Conservation (phyloP, 2,329 filamentous ascomycete genomes). For the Cladosporium cucumerinum region DNA sequence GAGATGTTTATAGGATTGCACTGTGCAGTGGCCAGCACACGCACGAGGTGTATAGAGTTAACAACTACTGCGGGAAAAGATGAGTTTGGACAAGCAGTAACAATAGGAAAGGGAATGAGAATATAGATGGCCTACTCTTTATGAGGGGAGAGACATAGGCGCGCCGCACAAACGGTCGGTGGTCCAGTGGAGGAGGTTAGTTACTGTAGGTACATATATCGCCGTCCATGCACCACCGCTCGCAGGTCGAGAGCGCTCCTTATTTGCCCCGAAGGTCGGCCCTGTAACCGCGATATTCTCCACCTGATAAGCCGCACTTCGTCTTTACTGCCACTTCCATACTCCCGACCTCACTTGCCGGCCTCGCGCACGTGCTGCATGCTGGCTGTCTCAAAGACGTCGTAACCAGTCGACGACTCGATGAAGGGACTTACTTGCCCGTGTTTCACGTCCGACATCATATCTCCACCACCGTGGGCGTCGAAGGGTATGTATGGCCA, state of each 20-base stretch:
- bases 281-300: background rate
- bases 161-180: background rate
- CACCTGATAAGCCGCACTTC: background rate
- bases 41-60: background rate
- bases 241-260: background rate
- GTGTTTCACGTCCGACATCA: background rate
- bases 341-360: slow-evolving; percentile 1
- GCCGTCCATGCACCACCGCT: background rate
- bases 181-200: background rate
- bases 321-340: background rate
- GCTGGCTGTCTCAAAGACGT: background rate
- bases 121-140: background rate
- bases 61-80: background rate
- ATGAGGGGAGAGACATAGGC: background rate
- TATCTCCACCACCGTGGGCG: background rate
- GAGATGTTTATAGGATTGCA: background rate
- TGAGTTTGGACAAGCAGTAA: background rate
- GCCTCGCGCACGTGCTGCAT: background rate
- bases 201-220: background rate
- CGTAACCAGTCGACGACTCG: background rate
- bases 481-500: background rate
- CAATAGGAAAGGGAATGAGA: background rate
- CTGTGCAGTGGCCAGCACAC: slow-evolving; percentile 9
- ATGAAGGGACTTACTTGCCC: background rate
- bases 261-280: background rate